Evolutionary conservation across 2,329 filamentous ascomycete genomes (phyloP), one percentile per base, ranked within the genome.

Genomic region (Graphium sp.): DNA sequence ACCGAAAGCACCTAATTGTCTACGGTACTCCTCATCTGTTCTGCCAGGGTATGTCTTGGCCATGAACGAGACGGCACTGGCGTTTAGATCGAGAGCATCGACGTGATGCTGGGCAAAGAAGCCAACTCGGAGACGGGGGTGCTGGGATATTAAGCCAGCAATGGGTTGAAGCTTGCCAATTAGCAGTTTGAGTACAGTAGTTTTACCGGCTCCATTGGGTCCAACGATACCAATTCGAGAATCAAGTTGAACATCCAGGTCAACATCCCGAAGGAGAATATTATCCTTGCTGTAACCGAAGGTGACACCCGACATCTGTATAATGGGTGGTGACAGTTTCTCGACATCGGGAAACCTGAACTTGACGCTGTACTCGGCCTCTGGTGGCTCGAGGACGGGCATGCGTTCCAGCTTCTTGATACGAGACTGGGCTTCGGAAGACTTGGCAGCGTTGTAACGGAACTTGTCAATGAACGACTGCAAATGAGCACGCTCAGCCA

Each of bases 381-480:
- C 89, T 5, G 89, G 91, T 1, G 85, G 51, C 43, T 92, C 79
- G 29, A 98, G 66, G 2, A 93, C 61, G 2, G 91, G 89, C 82
- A 98, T 94, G 46, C 80, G 83, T 53, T 98, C 91, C 36, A 98
- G 63, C 51, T 98, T 98, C 67, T 98, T 98, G 68, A 98, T 95
- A 45, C 89, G 76, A 1, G 87, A 95, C 49, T 98, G 89, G 2
- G 89, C 89, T 61, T 98, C 89, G 7, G 87, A 93, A 1, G 89
- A 94, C 54, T 98, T 98, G 45, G 87, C 89, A 17, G 89, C 89
- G 48, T 98, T 98, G 66, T 98, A 98, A 30, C 89, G 74, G 66
- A 98, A 98, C 58, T 98, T 98, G 67, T 98, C 89, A 57, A 98
- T 98, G 55, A 98, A 98, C 17, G 82, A 76, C 60, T 98, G 89